A percentile compares a stretch with the other conserved stretches of the same genome.
phyloP scores from a whole-genome alignment of 345 rosid genomes.

The Sisymbrium altissimum region DNA sequence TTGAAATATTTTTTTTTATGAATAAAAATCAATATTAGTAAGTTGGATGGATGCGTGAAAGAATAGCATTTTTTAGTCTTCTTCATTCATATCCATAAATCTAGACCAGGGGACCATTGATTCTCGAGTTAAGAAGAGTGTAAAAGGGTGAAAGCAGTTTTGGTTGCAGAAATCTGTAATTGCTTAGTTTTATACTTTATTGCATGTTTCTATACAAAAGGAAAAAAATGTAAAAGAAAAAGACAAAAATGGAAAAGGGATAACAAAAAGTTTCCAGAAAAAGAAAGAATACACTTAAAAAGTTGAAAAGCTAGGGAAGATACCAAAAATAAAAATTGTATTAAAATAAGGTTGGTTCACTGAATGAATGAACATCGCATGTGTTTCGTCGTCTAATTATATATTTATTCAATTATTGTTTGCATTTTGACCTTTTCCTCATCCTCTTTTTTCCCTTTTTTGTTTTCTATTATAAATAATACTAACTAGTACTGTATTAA shows the following conservation, averaged over 20 bases:
- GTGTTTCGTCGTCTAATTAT: constrained; percentile 20
- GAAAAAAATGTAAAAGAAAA: constrained; percentile 7
- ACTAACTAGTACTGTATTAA: background rate
- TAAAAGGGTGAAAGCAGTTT: background rate
- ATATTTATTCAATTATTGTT: constrained; percentile 17
- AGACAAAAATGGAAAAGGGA: constrained; percentile 17
- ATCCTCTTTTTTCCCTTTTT: background rate
- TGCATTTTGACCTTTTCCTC: constrained; percentile 17
- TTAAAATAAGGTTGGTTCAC: constrained; percentile 21
- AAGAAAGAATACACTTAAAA: constrained; percentile 21
- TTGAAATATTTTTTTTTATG: background rate
- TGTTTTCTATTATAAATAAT: background rate
- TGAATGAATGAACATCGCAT: constrained; percentile 31
- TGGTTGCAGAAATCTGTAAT: constrained; percentile 5
- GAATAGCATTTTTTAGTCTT: background rate
- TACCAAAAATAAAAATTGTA: background rate
- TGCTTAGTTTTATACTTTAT: background rate
- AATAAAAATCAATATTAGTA: background rate
- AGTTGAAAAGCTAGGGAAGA: constrained; percentile 20
- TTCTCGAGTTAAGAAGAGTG: background rate
- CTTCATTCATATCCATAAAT: background rate
- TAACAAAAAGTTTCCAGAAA: constrained; percentile 26
- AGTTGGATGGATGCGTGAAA: background rate
- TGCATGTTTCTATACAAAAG: background rate
- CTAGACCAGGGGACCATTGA: constrained; percentile 10